These are phyloP conservation scores for Middelhovenomyces tepae DNA, from an alignment of 805 yeast genomes.

Conservation along the genomic window DNA sequence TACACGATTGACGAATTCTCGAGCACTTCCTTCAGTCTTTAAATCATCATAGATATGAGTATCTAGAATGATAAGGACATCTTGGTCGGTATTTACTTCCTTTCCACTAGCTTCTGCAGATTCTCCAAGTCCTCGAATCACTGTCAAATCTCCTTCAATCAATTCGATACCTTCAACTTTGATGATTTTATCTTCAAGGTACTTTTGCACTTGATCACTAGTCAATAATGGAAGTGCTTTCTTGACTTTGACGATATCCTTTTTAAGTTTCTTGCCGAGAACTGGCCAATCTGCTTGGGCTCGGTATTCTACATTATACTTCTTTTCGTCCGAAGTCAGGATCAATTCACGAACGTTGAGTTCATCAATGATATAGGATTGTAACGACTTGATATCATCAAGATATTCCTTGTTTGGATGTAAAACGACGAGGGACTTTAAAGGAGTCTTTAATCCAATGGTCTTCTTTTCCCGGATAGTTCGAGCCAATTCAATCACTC, in stretches of 20 bases:
- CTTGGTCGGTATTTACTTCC: slow-evolving; percentile 81
- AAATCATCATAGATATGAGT: slow-evolving; percentile 80
- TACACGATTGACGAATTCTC: slow-evolving; percentile 94
- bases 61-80: slow-evolving; percentile 83
- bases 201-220: slow-evolving; percentile 74
- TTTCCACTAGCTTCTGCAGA: slow-evolving; percentile 49
- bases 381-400: slow-evolving; percentile 66
- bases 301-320: slow-evolving; percentile 83
- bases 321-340: slow-evolving; percentile 82
- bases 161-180: slow-evolving; percentile 85
- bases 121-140: slow-evolving; percentile 80
- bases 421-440: slow-evolving; percentile 76
- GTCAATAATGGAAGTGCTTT: slow-evolving; percentile 79
- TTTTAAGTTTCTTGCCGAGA: slow-evolving; percentile 92
- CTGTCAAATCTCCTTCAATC: slow-evolving; percentile 80
- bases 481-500: slow-evolving; percentile 93
- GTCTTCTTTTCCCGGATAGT: slow-evolving; percentile 92
- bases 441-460: slow-evolving; percentile 90
- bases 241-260: slow-evolving; percentile 88
- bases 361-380: slow-evolving; percentile 78
- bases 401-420: slow-evolving; percentile 71
- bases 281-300: slow-evolving; percentile 99
- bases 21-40: slow-evolving; percentile 88
- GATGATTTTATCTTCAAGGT: slow-evolving; percentile 62
- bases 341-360: slow-evolving; percentile 82